Base-by-base conservation (phyloP, 805 yeast genomes). In the Pichia cephalocereana region DNA sequence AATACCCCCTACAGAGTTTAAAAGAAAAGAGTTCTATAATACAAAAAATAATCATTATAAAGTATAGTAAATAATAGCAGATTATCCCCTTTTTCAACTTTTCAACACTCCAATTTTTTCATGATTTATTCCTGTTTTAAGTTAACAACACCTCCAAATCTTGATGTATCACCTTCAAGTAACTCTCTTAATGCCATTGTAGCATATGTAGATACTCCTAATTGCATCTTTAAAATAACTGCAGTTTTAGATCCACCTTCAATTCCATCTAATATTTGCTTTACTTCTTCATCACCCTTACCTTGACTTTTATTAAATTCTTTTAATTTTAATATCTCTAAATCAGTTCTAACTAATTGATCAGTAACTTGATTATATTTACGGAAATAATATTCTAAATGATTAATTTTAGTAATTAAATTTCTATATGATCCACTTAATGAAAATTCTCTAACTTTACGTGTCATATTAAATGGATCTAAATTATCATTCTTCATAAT, bases 181-280 rank as follows among this genome's bases (percentile, higher is more conserved):
- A 87, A 77, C 64, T 93, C 98, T 61, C 99, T 77, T 45, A 93
- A 67, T 1, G 96, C 96, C 99, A 93, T 95, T 0, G 99, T 93
- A 2, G 99, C 99, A 64, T 93, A 93, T 8, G 95, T 82, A 36
- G 96, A 84, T 3, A 86, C 81, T 6, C 89, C 91, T 50, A 93
- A 71, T 59, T 80, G 83, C 74, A 93, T 72, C 55, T 76, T 81
- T 50, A 95, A 63, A 6, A 93, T 73, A 14, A 90, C 79, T 0
- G 96, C 97, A 0, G 72, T 69, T 49, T 76, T 79, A 2, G 63
- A 60, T 8, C 79, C 85, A 14, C 61, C 67, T 8, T 60, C 57
- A 14, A 55, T 47, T 8, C 68, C 67, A 3, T 55, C 60, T 23
- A 69, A 53, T 18, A 68, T 59, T 49, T 64, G 62, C n/a, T 53